Conservation (phyloP, 176 grass and related monocot genomes). For the Poa annua region DNA sequence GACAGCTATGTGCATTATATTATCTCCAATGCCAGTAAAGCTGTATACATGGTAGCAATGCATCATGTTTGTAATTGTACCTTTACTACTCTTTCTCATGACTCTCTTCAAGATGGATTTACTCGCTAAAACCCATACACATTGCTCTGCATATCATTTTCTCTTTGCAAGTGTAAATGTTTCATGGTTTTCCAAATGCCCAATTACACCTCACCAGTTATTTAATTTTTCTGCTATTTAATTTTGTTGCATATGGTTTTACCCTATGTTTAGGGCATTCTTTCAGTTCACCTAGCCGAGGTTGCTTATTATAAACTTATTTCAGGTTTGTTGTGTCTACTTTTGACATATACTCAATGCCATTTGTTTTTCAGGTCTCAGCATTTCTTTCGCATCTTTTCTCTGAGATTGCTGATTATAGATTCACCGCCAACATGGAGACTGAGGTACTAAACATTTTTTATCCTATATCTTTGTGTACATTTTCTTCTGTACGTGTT, state of each 20-base stretch:
- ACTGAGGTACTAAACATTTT: slow-evolving; percentile 72
- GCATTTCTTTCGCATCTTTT: slow-evolving; percentile 90
- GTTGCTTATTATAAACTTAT: slow-evolving; percentile 20
- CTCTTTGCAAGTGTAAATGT: background rate
- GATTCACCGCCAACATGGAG: slow-evolving; percentile 97
- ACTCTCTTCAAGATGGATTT: slow-evolving; percentile 9
- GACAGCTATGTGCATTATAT: slow-evolving; percentile 6
- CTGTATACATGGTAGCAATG: slow-evolving; percentile 8
- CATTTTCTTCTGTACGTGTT: slow-evolving; percentile 36
- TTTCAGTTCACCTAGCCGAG: slow-evolving; percentile 33
- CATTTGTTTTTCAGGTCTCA: slow-evolving; percentile 62
- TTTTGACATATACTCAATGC: slow-evolving; percentile 20
- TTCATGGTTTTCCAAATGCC: slow-evolving; percentile 36
- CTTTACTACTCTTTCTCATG: slow-evolving; percentile 4
- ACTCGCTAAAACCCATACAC: background rate
- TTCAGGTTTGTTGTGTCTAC: slow-evolving; percentile 14
- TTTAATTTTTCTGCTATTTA: slow-evolving; percentile 18
- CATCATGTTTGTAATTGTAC: slow-evolving; percentile 19
- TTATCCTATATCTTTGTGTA: slow-evolving; percentile 14
- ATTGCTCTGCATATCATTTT: slow-evolving; percentile 17
- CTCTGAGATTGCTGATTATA: slow-evolving; percentile 80
- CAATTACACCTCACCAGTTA: background rate
- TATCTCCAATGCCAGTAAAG: slow-evolving; percentile 1
- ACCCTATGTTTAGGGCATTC: background rate
- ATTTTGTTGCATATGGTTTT: slow-evolving; percentile 2